Percentiles rank a stretch among this genome's conserved stretches.
These are phyloP conservation scores for Ascochyta pisi DNA, from an alignment of 2,329 filamentous ascomycete genomes.

Conservation along the genomic window DNA sequence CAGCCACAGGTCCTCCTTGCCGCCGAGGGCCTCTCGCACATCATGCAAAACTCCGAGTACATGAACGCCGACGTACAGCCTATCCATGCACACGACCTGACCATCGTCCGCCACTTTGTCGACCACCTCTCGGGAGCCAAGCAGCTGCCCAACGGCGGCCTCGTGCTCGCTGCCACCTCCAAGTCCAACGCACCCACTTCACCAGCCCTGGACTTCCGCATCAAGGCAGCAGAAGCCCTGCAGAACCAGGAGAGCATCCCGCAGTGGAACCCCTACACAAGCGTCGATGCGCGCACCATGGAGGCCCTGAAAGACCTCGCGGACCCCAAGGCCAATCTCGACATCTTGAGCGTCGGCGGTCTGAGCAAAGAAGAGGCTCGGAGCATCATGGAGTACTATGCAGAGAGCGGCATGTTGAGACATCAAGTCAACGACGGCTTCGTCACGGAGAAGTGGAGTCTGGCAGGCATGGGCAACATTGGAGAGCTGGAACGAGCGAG, in stretches of 20 bases:
- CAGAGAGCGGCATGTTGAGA: constrained; percentile 79
- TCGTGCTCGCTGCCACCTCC: constrained; percentile 76
- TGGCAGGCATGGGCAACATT: constrained; percentile 80
- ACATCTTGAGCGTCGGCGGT: constrained; percentile 66
- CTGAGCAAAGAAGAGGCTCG: constrained; percentile 77
- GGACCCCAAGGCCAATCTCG: constrained; percentile 42
- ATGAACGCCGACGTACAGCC: constrained; percentile 71
- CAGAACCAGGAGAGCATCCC: constrained; percentile 47
- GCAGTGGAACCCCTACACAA: constrained; percentile 60
- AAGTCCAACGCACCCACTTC: constrained; percentile 71
- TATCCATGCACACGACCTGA: constrained; percentile 87
- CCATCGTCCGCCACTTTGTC: constrained; percentile 76
- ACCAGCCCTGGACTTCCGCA: constrained; percentile 71
- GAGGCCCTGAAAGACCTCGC: constrained; percentile 52
- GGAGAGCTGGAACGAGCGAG: constrained; percentile 82
- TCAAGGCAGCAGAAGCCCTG: constrained; percentile 59
- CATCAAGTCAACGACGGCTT: constrained; percentile 71
- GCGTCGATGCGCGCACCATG: constrained; percentile 61
- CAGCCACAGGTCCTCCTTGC: constrained; percentile 73
- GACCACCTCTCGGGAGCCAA: constrained; percentile 64
- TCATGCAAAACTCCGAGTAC: constrained; percentile 82
- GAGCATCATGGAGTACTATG: constrained; percentile 91
- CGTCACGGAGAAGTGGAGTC: constrained; percentile 82
- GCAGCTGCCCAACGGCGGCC: constrained; percentile 74
- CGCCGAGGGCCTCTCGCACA: constrained; percentile 79